A percentile compares a stretch with the other conserved stretches of the same genome.
These are phyloP conservation scores for Pestalotiopsis sp. DNA, from an alignment of 2,329 filamentous ascomycete genomes.

Conservation along the genomic window DNA sequence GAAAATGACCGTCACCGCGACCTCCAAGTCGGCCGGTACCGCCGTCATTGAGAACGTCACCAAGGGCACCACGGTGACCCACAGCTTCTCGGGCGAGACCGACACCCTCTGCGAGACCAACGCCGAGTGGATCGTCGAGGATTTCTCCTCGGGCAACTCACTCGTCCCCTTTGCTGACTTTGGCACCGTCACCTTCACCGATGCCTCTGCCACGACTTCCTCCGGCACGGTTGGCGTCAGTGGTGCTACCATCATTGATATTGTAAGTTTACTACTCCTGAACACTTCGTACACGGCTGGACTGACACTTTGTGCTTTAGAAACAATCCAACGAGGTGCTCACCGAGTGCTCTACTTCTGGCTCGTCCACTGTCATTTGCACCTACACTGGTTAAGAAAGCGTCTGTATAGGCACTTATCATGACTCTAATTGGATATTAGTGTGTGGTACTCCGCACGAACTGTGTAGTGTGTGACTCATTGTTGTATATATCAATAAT, in stretches of 20 bases:
- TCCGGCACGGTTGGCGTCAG: slow-evolving; percentile 35
- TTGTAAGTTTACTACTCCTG: slow-evolving; percentile 19
- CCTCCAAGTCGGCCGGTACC: slow-evolving; percentile 42
- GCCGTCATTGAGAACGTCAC: slow-evolving; percentile 53
- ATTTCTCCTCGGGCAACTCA: slow-evolving; percentile 41
- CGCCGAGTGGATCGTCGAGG: slow-evolving; percentile 66
- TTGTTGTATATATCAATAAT: too few species aligned
- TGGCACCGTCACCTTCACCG: slow-evolving; percentile 44
- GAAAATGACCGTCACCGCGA: slow-evolving; percentile 33
- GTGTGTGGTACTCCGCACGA: too few species aligned
- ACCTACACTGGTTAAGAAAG: slow-evolving; percentile 8
- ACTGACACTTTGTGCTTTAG: too few species aligned
- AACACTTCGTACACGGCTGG: too few species aligned
- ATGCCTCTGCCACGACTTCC: slow-evolving; percentile 32
- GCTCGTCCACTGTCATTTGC: slow-evolving; percentile 23
- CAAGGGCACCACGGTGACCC: slow-evolving; percentile 51
- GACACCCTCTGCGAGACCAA: slow-evolving; percentile 54
- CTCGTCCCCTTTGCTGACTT: slow-evolving; percentile 50
- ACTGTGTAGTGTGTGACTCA: too few species aligned
- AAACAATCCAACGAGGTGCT: slow-evolving; percentile 39
- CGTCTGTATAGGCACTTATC: neutral
- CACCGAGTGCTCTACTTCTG: slow-evolving; percentile 29
- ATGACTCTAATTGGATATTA: neutral
- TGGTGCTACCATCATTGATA: slow-evolving; percentile 45
- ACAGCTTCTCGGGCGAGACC: slow-evolving; percentile 48